These are phyloP conservation scores for Falciphora oryzae DNA, from an alignment of 2,329 filamentous ascomycete genomes.

Conservation along the genomic window DNA sequence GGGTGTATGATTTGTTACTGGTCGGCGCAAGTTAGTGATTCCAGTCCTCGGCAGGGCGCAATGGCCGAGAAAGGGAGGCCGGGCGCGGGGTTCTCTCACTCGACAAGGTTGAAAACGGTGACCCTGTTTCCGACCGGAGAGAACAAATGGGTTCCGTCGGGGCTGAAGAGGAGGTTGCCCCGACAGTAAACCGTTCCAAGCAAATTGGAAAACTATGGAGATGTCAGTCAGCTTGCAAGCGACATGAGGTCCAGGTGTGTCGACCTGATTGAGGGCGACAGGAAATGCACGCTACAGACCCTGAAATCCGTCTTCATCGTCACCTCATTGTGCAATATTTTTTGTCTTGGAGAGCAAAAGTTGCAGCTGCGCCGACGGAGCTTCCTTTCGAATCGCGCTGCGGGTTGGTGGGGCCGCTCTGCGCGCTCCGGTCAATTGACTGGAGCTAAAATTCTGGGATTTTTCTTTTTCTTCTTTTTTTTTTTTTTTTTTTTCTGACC, in stretches of 20 bases:
- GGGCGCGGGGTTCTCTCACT: slow-evolving; percentile 53
- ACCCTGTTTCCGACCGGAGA: slow-evolving; percentile 96
- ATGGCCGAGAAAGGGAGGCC: neutral
- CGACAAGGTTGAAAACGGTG: slow-evolving; percentile 91
- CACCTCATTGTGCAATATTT: slow-evolving; percentile 24
- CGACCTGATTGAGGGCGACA: neutral
- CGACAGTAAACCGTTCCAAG: slow-evolving; percentile 97
- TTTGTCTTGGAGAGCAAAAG: neutral
- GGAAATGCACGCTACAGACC: slow-evolving; percentile 43
- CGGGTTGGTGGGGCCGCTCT: slow-evolving; percentile 8
- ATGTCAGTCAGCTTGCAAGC: neutral
- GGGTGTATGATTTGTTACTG: slow-evolving; percentile 81
- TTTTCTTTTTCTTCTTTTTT: slow-evolving; percentile 14
- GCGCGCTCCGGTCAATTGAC: slow-evolving; percentile 1
- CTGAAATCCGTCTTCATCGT: slow-evolving; percentile 99
- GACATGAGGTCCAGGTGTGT: too few species aligned
- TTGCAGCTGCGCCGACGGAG: neutral
- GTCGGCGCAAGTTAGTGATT: slow-evolving; percentile 19
- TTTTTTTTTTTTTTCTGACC: slow-evolving; percentile 19
- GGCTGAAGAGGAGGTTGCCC: slow-evolving; percentile 94
- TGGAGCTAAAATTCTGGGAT: slow-evolving; percentile 4
- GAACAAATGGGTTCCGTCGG: slow-evolving; percentile 90
- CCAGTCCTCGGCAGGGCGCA: neutral
- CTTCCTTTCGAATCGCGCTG: slow-evolving; percentile 28
- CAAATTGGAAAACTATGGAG: slow-evolving; percentile 84